Base-by-base conservation (phyloP, 2,329 filamentous ascomycete genomes). In the Pestalotiopsis sp. region DNA sequence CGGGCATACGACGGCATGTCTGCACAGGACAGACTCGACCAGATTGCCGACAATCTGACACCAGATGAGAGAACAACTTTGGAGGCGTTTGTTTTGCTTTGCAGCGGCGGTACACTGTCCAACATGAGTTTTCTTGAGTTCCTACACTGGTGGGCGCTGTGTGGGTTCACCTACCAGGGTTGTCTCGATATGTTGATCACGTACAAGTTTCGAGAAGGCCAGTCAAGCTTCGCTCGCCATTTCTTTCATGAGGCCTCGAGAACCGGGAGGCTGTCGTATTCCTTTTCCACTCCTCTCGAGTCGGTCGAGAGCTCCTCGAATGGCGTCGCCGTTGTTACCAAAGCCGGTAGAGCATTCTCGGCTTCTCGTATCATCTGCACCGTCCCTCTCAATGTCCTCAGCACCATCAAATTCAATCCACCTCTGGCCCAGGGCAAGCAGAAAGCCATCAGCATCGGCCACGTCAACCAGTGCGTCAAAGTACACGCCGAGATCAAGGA, bases 391-490 rank as follows among this genome's bases (percentile, higher is more conserved):
- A 81, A 81, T 58, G 79, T 81, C 7, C 74, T 81, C 4, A 72
- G 69, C 52, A 73, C 72, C 3, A 71, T 81, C 27, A 68, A 67
- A 0, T 82, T 81, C 68, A 71, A 75, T 4, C 80, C 80, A 1
- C 76, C 77, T 1, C 69, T 81, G 13, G 66, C 70, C 2, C 13
- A 66, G 0, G 73, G 73, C 13, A 79, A 79, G 52, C 60, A 36
- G 6, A 58, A 69, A 7, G 80, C 80, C 11, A 71, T 75, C 2
- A 67, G 68, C 1, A 73, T 72, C 3, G 78, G 77, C 0, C 78
- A 81, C 69, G 77, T 81, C 38, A 81, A 81, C 66, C 76, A 80
- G 63, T 77, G 73, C 52, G 71, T 76, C 68, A 82, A 82, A 60
- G 76, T 82, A 2, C 80, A 82, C 68, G 80, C 79, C 2, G 80